Evolutionary conservation across 1,139 yeast genomes (phyloP).

Genomic region (Geotrichum reessii): DNA sequence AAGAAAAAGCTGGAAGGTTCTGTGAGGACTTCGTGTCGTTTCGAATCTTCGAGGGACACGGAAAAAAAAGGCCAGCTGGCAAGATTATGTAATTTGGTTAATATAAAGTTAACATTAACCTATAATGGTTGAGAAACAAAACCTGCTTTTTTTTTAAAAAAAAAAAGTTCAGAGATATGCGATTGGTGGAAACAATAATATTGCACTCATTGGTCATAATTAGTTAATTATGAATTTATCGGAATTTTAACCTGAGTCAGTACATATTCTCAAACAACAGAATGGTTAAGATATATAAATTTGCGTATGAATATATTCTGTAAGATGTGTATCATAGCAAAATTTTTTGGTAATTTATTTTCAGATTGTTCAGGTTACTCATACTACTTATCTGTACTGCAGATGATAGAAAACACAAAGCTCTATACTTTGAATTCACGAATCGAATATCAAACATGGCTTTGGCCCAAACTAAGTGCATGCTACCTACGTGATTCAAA

Average conservation of each 20-base stretch:
- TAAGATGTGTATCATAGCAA: too few species aligned
- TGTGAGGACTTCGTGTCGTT: conserved; percentile 2
- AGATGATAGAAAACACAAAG: neutral
- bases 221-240: too few species aligned
- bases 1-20: conserved; percentile 1
- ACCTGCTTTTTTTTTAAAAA: neutral
- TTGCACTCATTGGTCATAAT: neutral
- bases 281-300: too few species aligned
- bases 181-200: neutral
- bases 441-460: neutral
- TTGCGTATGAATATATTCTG: too few species aligned
- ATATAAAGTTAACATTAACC: neutral
- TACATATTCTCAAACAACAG: neutral
- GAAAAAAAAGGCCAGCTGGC: conserved; percentile 18
- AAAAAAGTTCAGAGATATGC: too few species aligned
- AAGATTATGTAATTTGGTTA: neutral
- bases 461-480: too few species aligned
- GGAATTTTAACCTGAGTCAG: too few species aligned
- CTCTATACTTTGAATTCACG: neutral
- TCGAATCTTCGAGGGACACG: neutral
- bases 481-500: too few species aligned
- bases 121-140: neutral
- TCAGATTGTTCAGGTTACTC: too few species aligned
- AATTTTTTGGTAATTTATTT: too few species aligned
- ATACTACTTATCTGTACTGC: too few species aligned